Evolutionary conservation across 140 eudicot genomes (phyloP).

Genomic region (Ambrosia hybrid): DNA sequence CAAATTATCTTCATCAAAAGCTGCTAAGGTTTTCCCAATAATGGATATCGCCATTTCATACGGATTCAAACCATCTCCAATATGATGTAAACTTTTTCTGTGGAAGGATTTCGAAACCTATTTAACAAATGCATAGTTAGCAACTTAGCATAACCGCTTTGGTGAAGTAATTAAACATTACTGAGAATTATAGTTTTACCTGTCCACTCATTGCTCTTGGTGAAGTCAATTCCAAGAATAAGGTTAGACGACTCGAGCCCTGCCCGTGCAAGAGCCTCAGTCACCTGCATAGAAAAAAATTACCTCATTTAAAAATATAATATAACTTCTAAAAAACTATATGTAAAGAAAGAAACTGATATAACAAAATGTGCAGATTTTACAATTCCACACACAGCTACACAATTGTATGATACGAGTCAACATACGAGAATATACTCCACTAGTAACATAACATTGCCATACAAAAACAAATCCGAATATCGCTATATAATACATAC

Average conservation of each 20-base stretch:
- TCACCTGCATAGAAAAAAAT: slow-evolving; percentile 55
- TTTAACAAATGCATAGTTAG: slow-evolving; percentile 31
- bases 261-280: slow-evolving; percentile 84
- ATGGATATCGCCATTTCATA: slow-evolving; percentile 86
- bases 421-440: slow-evolving; percentile 9
- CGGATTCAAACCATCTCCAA: slow-evolving; percentile 68
- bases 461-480: slow-evolving; percentile 19
- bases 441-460: not conserved
- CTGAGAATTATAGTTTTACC: slow-evolving; percentile 42
- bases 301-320: not conserved
- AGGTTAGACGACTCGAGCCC: slow-evolving; percentile 99
- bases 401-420: not conserved
- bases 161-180: not conserved
- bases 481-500: not conserved
- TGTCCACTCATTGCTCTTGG: slow-evolving; percentile 99
- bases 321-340: not conserved
- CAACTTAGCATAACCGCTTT: slow-evolving; percentile 5
- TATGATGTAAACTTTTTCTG: slow-evolving; percentile 80
- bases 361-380: not conserved
- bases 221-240: slow-evolving; percentile 91
- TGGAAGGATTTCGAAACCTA: slow-evolving; percentile 76
- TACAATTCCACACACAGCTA: slow-evolving; percentile 4
- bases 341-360: not conserved
- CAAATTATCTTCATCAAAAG: slow-evolving; percentile 94
- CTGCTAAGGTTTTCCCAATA: slow-evolving; percentile 86